Conservation (phyloP, 768 basidiomycete genomes). For the Fibroporia radiculosa region DNA sequence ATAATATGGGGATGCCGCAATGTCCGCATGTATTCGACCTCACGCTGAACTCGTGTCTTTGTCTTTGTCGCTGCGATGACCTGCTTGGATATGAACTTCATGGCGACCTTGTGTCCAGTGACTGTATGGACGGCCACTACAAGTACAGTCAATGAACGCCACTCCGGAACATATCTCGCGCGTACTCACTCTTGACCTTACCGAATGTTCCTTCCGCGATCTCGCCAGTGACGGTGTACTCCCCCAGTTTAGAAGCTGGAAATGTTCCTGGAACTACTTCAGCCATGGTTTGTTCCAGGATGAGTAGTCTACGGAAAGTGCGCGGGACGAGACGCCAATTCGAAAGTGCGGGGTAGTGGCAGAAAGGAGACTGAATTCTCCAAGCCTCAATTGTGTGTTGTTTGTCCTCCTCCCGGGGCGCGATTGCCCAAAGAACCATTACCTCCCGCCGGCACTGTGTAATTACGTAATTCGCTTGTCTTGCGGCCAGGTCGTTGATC, state of each 20-base stretch:
- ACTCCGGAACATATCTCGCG: not conserved
- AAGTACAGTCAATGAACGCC: conserved; percentile 9
- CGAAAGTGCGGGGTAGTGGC: not conserved
- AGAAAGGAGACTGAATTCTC: too few relatives aligned
- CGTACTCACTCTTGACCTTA: conserved; percentile 90
- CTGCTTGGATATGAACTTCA: conserved; percentile 96
- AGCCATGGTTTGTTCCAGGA: conserved; percentile 16
- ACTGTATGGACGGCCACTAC: conserved; percentile 90
- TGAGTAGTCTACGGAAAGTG: too few relatives aligned
- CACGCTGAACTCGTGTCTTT: conserved; percentile 85
- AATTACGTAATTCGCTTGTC: too few relatives aligned
- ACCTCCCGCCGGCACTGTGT: too few relatives aligned
- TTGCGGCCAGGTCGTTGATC: too few relatives aligned
- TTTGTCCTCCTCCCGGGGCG: too few relatives aligned
- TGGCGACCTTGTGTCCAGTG: conserved; percentile 92
- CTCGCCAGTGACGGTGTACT: conserved; percentile 82
- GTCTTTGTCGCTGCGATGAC: conserved; percentile 89
- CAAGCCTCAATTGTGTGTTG: too few relatives aligned
- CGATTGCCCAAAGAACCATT: too few relatives aligned
- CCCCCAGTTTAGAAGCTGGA: conserved; percentile 73
- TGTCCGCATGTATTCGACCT: conserved; percentile 95
- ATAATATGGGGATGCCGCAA: conserved; percentile 95
- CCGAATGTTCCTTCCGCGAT: conserved; percentile 98
- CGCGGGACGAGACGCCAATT: too few relatives aligned
- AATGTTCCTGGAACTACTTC: conserved; percentile 25